A percentile compares a stretch with the other conserved stretches of the same genome.
Evolutionary conservation across 2,329 filamentous ascomycete species (phyloP).

Genomic region (Ceratocystis harringtonii): DNA sequence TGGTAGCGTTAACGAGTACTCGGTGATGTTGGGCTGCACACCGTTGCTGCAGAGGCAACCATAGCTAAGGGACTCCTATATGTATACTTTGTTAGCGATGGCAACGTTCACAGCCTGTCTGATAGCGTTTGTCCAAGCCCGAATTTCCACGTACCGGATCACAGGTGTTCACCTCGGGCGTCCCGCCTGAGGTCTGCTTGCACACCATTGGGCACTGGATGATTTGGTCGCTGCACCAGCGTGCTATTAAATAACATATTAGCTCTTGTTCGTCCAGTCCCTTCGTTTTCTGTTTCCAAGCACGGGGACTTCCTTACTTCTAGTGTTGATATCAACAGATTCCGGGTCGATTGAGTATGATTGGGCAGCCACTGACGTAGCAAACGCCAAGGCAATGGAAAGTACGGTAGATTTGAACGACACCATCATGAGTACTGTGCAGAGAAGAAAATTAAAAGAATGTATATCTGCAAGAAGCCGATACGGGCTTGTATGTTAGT

Average conservation of each 20-base stretch:
- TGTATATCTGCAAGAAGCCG: background rate
- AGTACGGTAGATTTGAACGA: constrained; percentile 9
- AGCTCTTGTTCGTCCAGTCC: background rate
- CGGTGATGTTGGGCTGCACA: constrained; percentile 52
- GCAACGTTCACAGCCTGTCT: no score
- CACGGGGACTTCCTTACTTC: constrained; percentile 31
- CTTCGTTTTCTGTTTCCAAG: no score
- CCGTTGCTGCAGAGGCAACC: constrained; percentile 56
- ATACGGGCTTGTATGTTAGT: background rate
- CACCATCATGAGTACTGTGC: background rate
- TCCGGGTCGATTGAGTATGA: constrained; percentile 45
- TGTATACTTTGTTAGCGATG: background rate
- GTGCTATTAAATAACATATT: constrained; percentile 26
- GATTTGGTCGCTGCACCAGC: constrained; percentile 51
- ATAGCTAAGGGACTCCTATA: constrained; percentile 46
- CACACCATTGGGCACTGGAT: constrained; percentile 59
- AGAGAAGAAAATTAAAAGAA: background rate
- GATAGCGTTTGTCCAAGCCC: no score
- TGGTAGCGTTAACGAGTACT: constrained; percentile 65
- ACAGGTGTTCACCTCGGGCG: constrained; percentile 48
- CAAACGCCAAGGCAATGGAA: constrained; percentile 36
- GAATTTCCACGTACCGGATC: constrained; percentile 38
- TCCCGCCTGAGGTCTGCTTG: constrained; percentile 39
- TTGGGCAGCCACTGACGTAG: constrained; percentile 38
- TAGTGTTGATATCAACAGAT: constrained; percentile 36